These are phyloP conservation scores for Neoboletus brunneissimus DNA, from an alignment of 768 basidiomycete genomes.

Conservation along the genomic window DNA sequence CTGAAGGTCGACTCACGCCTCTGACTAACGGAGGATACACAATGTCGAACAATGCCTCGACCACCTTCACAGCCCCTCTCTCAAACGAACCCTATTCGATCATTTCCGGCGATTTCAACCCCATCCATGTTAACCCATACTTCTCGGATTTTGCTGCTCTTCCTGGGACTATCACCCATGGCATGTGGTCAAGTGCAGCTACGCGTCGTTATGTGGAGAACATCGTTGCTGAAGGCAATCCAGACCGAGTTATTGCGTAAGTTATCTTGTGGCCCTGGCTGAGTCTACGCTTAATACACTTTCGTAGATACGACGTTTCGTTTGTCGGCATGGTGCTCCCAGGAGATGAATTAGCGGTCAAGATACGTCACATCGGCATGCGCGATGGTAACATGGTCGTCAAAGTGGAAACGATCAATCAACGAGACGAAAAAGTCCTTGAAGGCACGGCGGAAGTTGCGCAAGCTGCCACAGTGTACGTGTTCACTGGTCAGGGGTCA, in stretches of 20 bases:
- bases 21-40: conserved; percentile 87
- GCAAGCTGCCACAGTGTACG: conserved; percentile 90
- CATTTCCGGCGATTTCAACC: conserved; percentile 97
- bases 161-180: conserved; percentile 96
- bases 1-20: conserved; percentile 72
- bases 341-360: conserved; percentile 80
- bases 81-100: conserved; percentile 96
- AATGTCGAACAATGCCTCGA: conserved; percentile 60
- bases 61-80: conserved; percentile 76
- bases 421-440: conserved; percentile 85
- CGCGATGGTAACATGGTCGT: conserved; percentile 91
- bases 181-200: conserved; percentile 95
- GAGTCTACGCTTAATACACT: conserved; percentile 1
- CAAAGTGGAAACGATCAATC: conserved; percentile 82
- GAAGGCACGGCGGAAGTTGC: conserved; percentile 91
- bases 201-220: conserved; percentile 91
- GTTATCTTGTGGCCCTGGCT: conserved; percentile 32
- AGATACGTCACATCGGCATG: conserved; percentile 89
- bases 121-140: conserved; percentile 98
- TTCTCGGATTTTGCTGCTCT: conserved; percentile 92
- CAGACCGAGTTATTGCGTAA: conserved; percentile 85
- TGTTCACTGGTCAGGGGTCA: conserved; percentile 98
- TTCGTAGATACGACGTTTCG: conserved; percentile 78
- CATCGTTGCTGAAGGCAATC: conserved; percentile 88
- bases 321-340: conserved; percentile 98